phyloP scores from a whole-genome alignment of 2,329 filamentous ascomycete species.

The Aspergillus hiratsukae region DNA sequence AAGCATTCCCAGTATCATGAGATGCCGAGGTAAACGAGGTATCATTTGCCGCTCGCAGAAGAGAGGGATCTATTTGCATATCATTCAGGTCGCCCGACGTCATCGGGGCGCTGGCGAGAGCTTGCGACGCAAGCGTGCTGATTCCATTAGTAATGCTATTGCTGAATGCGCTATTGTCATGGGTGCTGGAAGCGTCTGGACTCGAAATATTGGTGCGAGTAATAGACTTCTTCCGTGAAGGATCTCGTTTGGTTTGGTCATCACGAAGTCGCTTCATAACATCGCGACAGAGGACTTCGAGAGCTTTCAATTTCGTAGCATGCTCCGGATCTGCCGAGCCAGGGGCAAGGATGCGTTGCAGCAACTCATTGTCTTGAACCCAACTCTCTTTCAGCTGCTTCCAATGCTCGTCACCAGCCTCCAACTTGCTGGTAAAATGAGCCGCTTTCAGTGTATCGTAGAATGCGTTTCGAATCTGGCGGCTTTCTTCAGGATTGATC shows the following conservation, averaged over 20 bases:
- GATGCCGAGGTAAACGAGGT: constrained; percentile 37
- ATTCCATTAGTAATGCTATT: constrained; percentile 37
- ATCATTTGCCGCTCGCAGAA: constrained; percentile 55
- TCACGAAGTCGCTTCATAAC: constrained; percentile 73
- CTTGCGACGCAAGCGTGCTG: constrained; percentile 41
- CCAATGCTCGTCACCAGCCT: constrained; percentile 69
- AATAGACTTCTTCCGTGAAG: constrained; percentile 39
- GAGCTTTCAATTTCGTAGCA: constrained; percentile 55
- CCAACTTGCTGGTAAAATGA: constrained; percentile 68
- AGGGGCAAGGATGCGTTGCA: constrained; percentile 52
- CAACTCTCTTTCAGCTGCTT: constrained; percentile 64
- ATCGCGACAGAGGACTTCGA: constrained; percentile 69
- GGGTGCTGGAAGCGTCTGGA: constrained; percentile 17
- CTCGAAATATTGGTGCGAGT: constrained; percentile 19
- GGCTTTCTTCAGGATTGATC: constrained; percentile 63
- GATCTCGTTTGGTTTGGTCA: constrained; percentile 56
- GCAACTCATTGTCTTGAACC: constrained; percentile 55
- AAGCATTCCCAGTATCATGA: constrained; percentile 27
- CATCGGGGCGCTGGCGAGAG: constrained; percentile 39
- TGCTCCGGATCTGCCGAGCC: constrained; percentile 52
- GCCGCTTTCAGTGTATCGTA: constrained; percentile 61
- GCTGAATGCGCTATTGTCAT: constrained; percentile 18
- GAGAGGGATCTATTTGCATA: constrained; percentile 60
- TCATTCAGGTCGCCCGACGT: constrained; percentile 42
- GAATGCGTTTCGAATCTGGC: constrained; percentile 62